Percentiles rank a stretch among this genome's conserved stretches.
These are phyloP conservation scores for Peniophora sp. DNA, from an alignment of 1,284 basidiomycete genomes.

Conservation along the genomic window DNA sequence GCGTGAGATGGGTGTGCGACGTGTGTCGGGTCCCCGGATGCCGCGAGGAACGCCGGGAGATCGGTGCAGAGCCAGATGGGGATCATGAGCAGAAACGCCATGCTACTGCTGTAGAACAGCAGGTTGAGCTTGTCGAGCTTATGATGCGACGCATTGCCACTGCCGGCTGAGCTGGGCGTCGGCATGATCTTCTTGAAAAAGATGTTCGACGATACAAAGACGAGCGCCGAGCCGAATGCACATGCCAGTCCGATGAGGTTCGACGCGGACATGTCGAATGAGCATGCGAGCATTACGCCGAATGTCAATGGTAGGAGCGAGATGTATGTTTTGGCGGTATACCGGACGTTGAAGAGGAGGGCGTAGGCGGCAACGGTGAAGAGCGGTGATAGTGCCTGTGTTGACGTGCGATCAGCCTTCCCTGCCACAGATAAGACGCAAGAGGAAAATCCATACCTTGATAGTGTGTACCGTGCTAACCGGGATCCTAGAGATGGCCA, in stretches of 20 bases:
- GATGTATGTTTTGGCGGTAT: slow-evolving; percentile 86
- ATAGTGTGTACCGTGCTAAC: slow-evolving; percentile 99
- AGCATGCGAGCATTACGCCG: slow-evolving; percentile 97
- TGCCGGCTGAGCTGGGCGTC: slow-evolving; percentile 36
- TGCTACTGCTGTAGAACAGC: slow-evolving; percentile 89
- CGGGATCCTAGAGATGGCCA: slow-evolving; percentile 93
- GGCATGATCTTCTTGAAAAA: slow-evolving; percentile 99
- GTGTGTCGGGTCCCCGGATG: slow-evolving; percentile 29
- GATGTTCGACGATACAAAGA: slow-evolving; percentile 98
- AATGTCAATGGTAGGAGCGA: slow-evolving; percentile 92
- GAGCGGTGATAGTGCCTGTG: slow-evolving; percentile 87
- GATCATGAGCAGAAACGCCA: slow-evolving; percentile 92
- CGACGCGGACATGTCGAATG: slow-evolving; percentile 83
- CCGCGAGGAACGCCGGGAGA: slow-evolving; percentile 55
- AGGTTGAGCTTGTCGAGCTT: slow-evolving; percentile 98
- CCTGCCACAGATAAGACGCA: slow-evolving; percentile 1
- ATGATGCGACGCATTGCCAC: slow-evolving; percentile 36
- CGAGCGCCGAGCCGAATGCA: slow-evolving; percentile 89
- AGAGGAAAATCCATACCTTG: slow-evolving; percentile 57
- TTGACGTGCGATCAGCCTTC: not conserved
- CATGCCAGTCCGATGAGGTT: slow-evolving; percentile 81
- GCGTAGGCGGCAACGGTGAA: slow-evolving; percentile 97
- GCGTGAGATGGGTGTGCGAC: slow-evolving; percentile 42
- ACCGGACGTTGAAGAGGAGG: slow-evolving; percentile 86
- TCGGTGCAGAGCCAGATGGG: slow-evolving; percentile 91